Percentiles rank a stretch among this genome's conserved stretches.
Conservation (phyloP, 176 grass and related monocot genomes). For the Oryza meyeriana region DNA sequence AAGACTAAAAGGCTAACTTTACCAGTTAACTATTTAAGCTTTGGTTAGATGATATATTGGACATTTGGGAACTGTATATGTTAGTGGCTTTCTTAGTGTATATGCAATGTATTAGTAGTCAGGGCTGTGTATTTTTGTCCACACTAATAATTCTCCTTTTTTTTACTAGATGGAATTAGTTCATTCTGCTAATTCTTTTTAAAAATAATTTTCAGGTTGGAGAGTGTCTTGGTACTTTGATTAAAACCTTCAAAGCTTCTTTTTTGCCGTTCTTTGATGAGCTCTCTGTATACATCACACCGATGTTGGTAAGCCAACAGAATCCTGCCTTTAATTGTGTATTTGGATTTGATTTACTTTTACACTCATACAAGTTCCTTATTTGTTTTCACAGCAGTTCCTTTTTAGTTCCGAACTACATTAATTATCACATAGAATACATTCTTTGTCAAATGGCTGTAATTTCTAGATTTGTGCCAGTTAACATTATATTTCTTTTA, state of each 20-base stretch:
- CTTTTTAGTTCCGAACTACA: background rate
- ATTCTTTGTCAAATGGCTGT: background rate
- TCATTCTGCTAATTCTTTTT: conserved; percentile 19
- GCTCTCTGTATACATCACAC: conserved; percentile 87
- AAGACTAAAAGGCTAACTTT: background rate
- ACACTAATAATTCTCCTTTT: background rate
- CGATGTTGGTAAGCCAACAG: conserved; percentile 80
- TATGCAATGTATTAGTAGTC: too few species aligned
- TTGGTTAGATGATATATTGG: background rate
- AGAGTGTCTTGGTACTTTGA: conserved; percentile 94
- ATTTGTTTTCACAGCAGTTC: background rate
- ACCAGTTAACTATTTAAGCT: background rate
- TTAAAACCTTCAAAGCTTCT: conserved; percentile 93
- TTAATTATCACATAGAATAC: background rate
- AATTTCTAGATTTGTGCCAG: background rate
- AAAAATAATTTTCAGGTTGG: conserved; percentile 55
- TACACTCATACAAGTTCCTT: background rate
- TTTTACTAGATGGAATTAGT: background rate
- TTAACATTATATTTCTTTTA: background rate
- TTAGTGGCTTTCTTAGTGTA: too few species aligned
- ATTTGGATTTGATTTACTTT: conserved; percentile 16
- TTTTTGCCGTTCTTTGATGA: conserved; percentile 98
- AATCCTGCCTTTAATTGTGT: conserved; percentile 16
- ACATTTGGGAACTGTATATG: background rate
- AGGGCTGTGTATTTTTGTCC: too few species aligned